Evolutionary conservation across 1,139 yeast genomes (phyloP).

Genomic region (Debaryomyces coudertii): DNA sequence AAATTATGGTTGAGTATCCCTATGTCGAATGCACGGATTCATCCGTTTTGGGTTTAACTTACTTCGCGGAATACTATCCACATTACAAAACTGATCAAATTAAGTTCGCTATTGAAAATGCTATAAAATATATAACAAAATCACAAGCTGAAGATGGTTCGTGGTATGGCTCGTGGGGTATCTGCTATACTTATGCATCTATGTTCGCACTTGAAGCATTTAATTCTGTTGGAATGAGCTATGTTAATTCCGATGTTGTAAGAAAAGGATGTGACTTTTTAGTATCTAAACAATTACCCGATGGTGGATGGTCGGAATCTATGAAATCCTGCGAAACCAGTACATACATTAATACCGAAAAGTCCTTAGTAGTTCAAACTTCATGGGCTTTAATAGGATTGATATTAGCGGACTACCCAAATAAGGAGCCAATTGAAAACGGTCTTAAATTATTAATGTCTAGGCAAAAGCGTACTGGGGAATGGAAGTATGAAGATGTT

Average conservation of each 20-base stretch:
- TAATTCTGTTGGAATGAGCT: slow-evolving; percentile 65
- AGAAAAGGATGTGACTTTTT: slow-evolving; percentile 84
- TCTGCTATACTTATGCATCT: slow-evolving; percentile 92
- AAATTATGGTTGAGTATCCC: slow-evolving; percentile 98
- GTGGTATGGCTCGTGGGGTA: slow-evolving; percentile 99
- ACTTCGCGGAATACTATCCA: slow-evolving; percentile 66
- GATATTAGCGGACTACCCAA: slow-evolving; percentile 79
- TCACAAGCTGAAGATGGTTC: slow-evolving; percentile 83
- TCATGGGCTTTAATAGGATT: slow-evolving; percentile 91
- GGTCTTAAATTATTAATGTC: slow-evolving; percentile 69
- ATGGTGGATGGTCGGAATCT: slow-evolving; percentile 98
- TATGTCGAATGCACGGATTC: slow-evolving; percentile 98
- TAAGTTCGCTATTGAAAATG: slow-evolving; percentile 66
- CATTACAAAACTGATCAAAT: slow-evolving; percentile 70
- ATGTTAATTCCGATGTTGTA: slow-evolving; percentile 63
- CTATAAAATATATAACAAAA: slow-evolving; percentile 68
- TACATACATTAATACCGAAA: slow-evolving; percentile 61
- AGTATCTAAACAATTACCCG: slow-evolving; percentile 70
- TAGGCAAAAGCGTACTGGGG: slow-evolving; percentile 76
- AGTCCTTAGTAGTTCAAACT: slow-evolving; percentile 83
- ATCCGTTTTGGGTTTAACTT: slow-evolving; percentile 82
- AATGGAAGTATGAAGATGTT: slow-evolving; percentile 81
- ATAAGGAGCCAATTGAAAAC: slow-evolving; percentile 57
- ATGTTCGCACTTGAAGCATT: slow-evolving; percentile 98
- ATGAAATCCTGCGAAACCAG: slow-evolving; percentile 85